phyloP scores from a whole-genome alignment of 2,329 filamentous ascomycete genomes.

The Colletotrichum paranaense region DNA sequence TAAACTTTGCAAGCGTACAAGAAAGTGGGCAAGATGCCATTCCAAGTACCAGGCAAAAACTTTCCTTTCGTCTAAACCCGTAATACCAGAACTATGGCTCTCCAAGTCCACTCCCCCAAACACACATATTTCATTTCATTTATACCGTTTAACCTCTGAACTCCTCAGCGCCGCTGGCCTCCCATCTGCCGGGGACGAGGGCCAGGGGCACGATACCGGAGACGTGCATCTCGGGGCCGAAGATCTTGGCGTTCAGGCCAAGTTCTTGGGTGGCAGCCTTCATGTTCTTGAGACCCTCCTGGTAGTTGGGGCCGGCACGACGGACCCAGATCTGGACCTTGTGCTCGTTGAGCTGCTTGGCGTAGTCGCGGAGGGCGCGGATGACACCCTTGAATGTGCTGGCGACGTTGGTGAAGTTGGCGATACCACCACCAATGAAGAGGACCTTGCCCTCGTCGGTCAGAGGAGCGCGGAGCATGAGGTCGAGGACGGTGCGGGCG shows the following conservation, averaged over 20 bases:
- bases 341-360: constrained; percentile 89
- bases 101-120: constrained; percentile 10
- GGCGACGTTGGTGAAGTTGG: constrained; percentile 99
- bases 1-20: constrained; percentile 38
- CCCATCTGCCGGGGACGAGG: constrained; percentile 74
- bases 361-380: constrained; percentile 90
- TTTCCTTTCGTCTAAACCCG: constrained; percentile 33
- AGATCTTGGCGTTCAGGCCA: constrained; percentile 76
- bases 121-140: constrained; percentile 22
- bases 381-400: constrained; percentile 99
- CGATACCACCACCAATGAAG: constrained; percentile 99
- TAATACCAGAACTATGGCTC: constrained; percentile 24
- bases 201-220: constrained; percentile 96
- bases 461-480: constrained; percentile 92
- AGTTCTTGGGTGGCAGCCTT: constrained; percentile 96
- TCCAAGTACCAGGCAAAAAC: constrained; percentile 33
- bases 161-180: constrained; percentile 70
- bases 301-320: constrained; percentile 95
- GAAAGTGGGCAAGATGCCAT: constrained; percentile 35
- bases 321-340: constrained; percentile 98
- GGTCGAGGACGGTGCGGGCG: constrained; percentile 93
- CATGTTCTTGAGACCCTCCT: constrained; percentile 99
- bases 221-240: constrained; percentile 90
- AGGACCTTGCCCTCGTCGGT: constrained; percentile 95
- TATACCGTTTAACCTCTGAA: constrained; percentile 62